Evolutionary conservation across 1,284 basidiomycete species (phyloP).

Genomic region (Schizopora paradoxa): DNA sequence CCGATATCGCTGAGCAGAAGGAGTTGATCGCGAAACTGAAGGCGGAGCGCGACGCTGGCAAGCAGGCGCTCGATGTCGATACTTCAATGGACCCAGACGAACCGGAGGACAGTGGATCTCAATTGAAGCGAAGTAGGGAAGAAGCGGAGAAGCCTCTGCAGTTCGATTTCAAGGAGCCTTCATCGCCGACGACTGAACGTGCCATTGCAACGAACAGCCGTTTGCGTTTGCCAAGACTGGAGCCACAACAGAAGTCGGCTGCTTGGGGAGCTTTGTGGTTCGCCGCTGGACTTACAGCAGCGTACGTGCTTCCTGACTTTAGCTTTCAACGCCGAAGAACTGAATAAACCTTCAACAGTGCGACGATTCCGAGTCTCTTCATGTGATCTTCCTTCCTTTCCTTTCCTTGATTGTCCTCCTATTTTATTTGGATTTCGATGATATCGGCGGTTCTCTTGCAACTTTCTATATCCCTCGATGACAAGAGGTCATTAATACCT

Average conservation of each 20-base stretch:
- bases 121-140: slow-evolving; percentile 45
- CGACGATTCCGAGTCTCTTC: slow-evolving; percentile 16
- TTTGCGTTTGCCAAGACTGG: slow-evolving; percentile 44
- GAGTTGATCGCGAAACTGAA: slow-evolving; percentile 64
- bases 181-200: slow-evolving; percentile 48
- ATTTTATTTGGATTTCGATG: no score
- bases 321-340: background rate
- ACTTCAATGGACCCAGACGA: slow-evolving; percentile 22
- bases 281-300: slow-evolving; percentile 63
- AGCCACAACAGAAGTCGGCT: slow-evolving; percentile 60
- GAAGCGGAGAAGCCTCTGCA: slow-evolving; percentile 44
- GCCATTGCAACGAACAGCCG: slow-evolving; percentile 61
- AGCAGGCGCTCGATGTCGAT: slow-evolving; percentile 21
- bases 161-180: slow-evolving; percentile 59
- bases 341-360: slow-evolving; percentile 3
- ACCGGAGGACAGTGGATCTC: slow-evolving; percentile 14
- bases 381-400: no score
- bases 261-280: slow-evolving; percentile 75
- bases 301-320: slow-evolving; percentile 43
- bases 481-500: no score
- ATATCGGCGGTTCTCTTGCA: no score
- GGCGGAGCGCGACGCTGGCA: slow-evolving; percentile 41
- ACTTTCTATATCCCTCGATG: no score
- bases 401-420: no score
- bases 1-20: slow-evolving; percentile 69